These are phyloP conservation scores for Eimeria sp. DNA, from an alignment of 169 alveolate species.

Conservation along the genomic window DNA sequence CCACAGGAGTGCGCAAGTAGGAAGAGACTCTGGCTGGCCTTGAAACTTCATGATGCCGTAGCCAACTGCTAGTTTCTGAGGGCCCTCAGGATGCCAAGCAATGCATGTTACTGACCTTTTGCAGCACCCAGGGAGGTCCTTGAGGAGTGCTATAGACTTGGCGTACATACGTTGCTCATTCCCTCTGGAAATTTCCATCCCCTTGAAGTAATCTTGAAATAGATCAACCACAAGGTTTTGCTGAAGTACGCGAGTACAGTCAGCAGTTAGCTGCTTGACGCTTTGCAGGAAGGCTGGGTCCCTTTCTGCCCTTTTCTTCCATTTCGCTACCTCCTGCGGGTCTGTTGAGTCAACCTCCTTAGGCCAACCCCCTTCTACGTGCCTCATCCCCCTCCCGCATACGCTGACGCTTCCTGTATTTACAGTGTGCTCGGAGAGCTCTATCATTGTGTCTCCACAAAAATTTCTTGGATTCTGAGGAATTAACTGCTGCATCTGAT, in stretches of 20 bases:
- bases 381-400: constrained; percentile 92
- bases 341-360: constrained; percentile 94
- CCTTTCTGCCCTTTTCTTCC: constrained; percentile 92
- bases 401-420: constrained; percentile 93
- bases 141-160: constrained; percentile 60
- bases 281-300: constrained; percentile 92
- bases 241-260: constrained; percentile 90
- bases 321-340: constrained; percentile 93
- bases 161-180: constrained; percentile 51
- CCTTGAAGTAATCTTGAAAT: constrained; percentile 95
- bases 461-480: constrained; percentile 90
- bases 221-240: constrained; percentile 95
- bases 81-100: constrained; percentile 96
- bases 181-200: constrained; percentile 54
- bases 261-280: constrained; percentile 90
- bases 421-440: constrained; percentile 92
- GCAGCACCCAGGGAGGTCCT: constrained; percentile 89
- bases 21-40: constrained; percentile 95
- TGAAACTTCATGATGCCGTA: constrained; percentile 93
- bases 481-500: constrained; percentile 68
- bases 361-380: constrained; percentile 97
- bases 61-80: constrained; percentile 93
- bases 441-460: constrained; percentile 92
- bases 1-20: constrained; percentile 95
- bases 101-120: constrained; percentile 93